Evolutionary conservation across 768 basidiomycete genomes (phyloP), one percentile per base, ranked within the genome.

Genomic region (Cystobasidium ongulense): DNA sequence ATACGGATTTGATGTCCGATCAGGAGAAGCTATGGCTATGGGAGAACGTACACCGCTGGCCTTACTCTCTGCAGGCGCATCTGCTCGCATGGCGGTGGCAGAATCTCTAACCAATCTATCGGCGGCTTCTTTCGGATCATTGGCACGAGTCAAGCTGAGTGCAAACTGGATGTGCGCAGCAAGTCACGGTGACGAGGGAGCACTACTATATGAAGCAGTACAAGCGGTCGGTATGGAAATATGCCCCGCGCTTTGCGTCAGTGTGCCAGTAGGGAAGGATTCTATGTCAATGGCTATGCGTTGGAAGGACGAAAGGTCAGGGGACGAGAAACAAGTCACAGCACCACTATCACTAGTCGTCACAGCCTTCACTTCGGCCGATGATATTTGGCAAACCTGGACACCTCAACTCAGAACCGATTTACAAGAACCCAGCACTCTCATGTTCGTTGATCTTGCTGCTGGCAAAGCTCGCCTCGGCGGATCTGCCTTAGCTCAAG

Each of bases 91-190:
- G 89, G 95, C 94, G 29, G 88, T 99, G 54, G 95, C 87, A 1
- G 96, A 99, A 80, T 86, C 96, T 0, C 85, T 99, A 52, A 92
- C 89, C 77, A 99, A 98, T 82, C 85, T 98, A 74, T 87, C 86
- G 0, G 93, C 96, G 4, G 88, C 94, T 0, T 85, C 86, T 61
- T 83, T 94, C 46, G 86, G 86, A 1, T 85, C 86, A 29, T 83
- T 97, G 38, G 84, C 85, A 1, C 84, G 85, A 72, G 87, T 96
- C 78, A 99, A 99, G 82, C 85, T 99, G n/a, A 94, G 92, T 76
- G 95, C 95, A 57, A 99, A 99, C 81, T 99, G 96, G 96, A 99
- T 99, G 96, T 92, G 90, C 74, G 93, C 94, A 1, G 91, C 95
- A 4, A 73, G 80, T 84, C 87, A 78, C 89, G 94, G 54, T 53